Conservation (phyloP, 2,329 filamentous ascomycete species). For the Ophiostoma sp. region DNA sequence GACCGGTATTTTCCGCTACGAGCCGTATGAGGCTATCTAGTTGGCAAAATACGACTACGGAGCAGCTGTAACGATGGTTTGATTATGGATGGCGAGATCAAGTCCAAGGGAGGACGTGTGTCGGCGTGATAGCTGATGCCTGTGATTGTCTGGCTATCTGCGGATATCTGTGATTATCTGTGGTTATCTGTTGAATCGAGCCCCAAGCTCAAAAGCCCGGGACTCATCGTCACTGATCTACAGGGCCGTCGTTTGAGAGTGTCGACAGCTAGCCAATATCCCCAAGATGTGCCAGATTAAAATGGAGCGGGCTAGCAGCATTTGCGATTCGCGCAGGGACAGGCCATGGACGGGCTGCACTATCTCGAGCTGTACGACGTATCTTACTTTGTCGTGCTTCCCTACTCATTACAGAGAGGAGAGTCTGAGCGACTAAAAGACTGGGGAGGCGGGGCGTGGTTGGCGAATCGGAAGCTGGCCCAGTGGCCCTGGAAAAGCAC, state of each 20-base stretch:
- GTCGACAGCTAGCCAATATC: background rate
- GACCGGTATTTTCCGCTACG: conserved; percentile 7
- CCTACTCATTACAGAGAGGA: too few species aligned
- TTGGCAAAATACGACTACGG: too few species aligned
- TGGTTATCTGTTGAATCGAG: too few species aligned
- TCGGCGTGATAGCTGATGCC: too few species aligned
- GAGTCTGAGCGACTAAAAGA: background rate
- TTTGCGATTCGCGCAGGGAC: conserved; percentile 5
- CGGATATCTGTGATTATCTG: too few species aligned
- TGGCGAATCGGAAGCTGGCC: conserved; percentile 1
- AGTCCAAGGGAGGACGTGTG: too few species aligned
- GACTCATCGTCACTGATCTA: background rate
- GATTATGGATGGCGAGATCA: too few species aligned
- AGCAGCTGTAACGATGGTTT: too few species aligned
- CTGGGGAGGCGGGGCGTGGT: background rate
- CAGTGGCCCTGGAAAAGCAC: conserved; percentile 1
- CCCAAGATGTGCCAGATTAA: background rate
- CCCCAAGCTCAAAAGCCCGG: too few species aligned
- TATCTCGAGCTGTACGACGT: too few species aligned
- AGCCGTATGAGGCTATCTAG: background rate
- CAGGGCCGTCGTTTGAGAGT: background rate
- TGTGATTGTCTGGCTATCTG: too few species aligned
- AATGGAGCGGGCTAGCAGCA: background rate
- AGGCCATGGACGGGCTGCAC: background rate
- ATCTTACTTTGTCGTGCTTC: too few species aligned